These are phyloP conservation scores for Massariosphaeria phaeospora DNA, from an alignment of 495 filamentous ascomycete genomes.

Conservation along the genomic window DNA sequence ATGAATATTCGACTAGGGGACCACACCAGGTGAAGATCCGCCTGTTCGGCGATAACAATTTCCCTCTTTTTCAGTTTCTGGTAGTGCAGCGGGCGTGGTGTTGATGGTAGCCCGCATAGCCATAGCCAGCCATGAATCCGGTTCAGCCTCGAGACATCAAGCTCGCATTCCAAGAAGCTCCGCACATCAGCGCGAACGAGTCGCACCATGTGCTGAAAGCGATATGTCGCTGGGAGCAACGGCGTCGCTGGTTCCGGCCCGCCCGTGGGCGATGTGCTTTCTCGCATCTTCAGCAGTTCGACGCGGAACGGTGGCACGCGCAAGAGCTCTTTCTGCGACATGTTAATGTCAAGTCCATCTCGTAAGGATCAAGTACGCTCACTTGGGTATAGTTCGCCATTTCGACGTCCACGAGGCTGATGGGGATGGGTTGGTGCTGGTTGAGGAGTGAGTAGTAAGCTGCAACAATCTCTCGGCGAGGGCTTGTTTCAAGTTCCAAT, in stretches of 20 bases:
- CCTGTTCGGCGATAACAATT: slow-evolving; percentile 48
- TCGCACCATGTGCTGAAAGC: slow-evolving; percentile 5
- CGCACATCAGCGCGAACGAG: slow-evolving; percentile 10
- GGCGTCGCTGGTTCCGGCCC: not conserved
- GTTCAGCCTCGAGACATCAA: slow-evolving; percentile 26
- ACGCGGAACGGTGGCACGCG: slow-evolving; percentile 12
- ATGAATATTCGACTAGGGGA: slow-evolving; percentile 48
- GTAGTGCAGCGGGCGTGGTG: slow-evolving; percentile 47
- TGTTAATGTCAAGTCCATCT: not conserved
- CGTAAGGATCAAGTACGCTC: not conserved
- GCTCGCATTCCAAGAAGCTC: slow-evolving; percentile 11
- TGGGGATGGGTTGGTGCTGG: too few species aligned
- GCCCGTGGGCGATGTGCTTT: not conserved
- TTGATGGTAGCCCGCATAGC: slow-evolving; percentile 47
- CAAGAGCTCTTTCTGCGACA: slow-evolving; percentile 3
- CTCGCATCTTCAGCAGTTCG: slow-evolving; percentile 1
- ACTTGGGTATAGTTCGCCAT: not conserved
- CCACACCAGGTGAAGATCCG: slow-evolving; percentile 56
- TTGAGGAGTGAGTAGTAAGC: too few species aligned
- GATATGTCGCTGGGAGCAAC: slow-evolving; percentile 18
- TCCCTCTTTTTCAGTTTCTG: slow-evolving; percentile 44
- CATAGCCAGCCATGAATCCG: slow-evolving; percentile 40
- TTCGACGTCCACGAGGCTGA: not conserved
- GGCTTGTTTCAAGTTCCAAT: too few species aligned
- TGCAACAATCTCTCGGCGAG: too few species aligned